Percentiles rank a stretch among this genome's conserved stretches.
Evolutionary conservation across 257 asterid species (phyloP).

Genomic region (Capsicum baccatum): DNA sequence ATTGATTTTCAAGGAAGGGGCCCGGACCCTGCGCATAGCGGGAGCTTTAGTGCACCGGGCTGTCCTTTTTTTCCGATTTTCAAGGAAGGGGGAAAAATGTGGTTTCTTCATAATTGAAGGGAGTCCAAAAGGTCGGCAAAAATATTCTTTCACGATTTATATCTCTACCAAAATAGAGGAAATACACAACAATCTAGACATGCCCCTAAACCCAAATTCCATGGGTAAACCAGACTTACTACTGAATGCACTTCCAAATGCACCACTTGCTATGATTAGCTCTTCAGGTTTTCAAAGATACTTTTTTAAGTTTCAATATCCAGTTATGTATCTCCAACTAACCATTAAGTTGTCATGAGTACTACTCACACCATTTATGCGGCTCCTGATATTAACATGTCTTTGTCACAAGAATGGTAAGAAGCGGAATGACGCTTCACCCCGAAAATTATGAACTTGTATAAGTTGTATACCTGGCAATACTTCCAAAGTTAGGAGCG

Average conservation of each 20-base stretch:
- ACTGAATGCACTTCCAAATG: not conserved
- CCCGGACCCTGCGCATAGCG: too few species aligned
- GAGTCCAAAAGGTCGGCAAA: not conserved
- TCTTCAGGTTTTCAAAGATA: not conserved
- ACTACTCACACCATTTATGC: not conserved
- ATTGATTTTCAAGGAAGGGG: not conserved
- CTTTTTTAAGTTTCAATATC: not conserved
- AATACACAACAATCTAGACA: not conserved
- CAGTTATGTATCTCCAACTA: not conserved
- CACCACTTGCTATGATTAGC: not conserved
- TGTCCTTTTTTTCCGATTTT: not conserved
- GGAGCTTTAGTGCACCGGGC: too few species aligned
- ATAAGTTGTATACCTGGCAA: slow-evolving; percentile 60
- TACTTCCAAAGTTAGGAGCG: slow-evolving; percentile 58
- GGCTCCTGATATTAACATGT: slow-evolving; percentile 4
- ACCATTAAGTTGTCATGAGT: not conserved
- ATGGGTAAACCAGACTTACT: not conserved
- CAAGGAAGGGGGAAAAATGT: not conserved
- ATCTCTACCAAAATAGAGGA: not conserved
- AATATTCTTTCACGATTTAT: not conserved
- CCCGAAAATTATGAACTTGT: not conserved
- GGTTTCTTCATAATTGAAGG: not conserved
- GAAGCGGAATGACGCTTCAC: not conserved
- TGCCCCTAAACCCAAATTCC: not conserved
- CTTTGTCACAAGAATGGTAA: not conserved